A percentile compares a stretch with the other conserved stretches of the same genome.
Conservation (phyloP, 164 flowering plant species). For the Platanus orientalis region DNA sequence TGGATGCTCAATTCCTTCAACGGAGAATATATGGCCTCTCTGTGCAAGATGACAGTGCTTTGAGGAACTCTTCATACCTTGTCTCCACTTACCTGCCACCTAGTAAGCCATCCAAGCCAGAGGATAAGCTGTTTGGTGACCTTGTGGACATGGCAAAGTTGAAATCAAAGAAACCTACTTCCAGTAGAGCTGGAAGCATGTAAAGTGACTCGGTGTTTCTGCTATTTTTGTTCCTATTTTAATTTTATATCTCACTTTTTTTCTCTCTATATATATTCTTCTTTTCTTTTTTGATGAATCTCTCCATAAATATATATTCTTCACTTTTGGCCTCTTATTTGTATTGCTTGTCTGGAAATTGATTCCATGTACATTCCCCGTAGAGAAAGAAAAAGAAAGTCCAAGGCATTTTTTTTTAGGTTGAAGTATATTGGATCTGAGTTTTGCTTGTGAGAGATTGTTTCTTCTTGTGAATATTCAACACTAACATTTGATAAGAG, state of each 20-base stretch:
- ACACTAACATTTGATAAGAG: too few species aligned
- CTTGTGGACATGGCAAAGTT: slow-evolving; percentile 79
- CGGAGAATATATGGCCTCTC: slow-evolving; percentile 73
- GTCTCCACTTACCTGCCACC: slow-evolving; percentile 44
- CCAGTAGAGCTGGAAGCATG: slow-evolving; percentile 61
- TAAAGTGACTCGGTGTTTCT: slow-evolving; percentile 18
- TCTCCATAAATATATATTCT: slow-evolving; percentile 2
- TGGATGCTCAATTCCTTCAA: slow-evolving; percentile 37
- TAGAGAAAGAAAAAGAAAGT: slow-evolving; percentile 17
- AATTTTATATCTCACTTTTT: slow-evolving; percentile 11
- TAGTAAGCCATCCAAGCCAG: slow-evolving; percentile 64
- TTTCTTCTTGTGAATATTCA: too few species aligned
- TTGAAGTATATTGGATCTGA: not conserved
- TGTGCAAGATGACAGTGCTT: slow-evolving; percentile 43
- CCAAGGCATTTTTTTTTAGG: not conserved
- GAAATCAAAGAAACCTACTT: slow-evolving; percentile 48
- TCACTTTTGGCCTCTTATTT: not conserved
- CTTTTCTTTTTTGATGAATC: slow-evolving; percentile 8
- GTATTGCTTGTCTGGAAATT: slow-evolving; percentile 7
- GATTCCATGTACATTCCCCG: slow-evolving; percentile 23
- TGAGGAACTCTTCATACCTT: slow-evolving; percentile 35
- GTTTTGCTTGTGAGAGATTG: too few species aligned
- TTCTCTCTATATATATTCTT: slow-evolving; percentile 1
- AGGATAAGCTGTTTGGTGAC: slow-evolving; percentile 94
- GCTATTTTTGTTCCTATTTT: too few species aligned